Conservation (phyloP, 495 filamentous ascomycete species). For the Penicillium odoratum region DNA sequence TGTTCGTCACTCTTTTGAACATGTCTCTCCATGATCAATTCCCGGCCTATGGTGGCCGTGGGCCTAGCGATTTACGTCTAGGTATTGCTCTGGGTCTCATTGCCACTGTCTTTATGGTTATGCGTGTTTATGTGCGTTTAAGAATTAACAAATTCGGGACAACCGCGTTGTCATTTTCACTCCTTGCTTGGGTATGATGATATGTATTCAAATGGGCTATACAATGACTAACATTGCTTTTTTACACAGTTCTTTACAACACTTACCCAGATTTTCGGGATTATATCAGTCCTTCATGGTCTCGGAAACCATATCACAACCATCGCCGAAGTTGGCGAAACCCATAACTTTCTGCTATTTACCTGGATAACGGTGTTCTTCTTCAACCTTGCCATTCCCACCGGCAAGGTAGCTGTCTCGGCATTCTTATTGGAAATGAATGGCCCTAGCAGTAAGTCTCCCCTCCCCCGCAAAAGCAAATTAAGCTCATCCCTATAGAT, state of each 20-base stretch:
- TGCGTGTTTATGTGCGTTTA: slow-evolving; percentile 27
- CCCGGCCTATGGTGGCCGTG: slow-evolving; percentile 26
- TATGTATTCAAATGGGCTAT: not conserved
- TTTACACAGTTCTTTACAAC: slow-evolving; percentile 13
- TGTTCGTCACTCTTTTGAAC: slow-evolving; percentile 8
- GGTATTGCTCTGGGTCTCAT: slow-evolving; percentile 22
- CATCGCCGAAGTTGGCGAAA: slow-evolving; percentile 19
- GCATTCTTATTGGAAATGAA: slow-evolving; percentile 31
- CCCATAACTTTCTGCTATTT: slow-evolving; percentile 27
- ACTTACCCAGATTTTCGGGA: slow-evolving; percentile 25
- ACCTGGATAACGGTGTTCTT: slow-evolving; percentile 32
- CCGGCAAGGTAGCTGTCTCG: slow-evolving; percentile 27
- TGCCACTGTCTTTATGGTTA: slow-evolving; percentile 26
- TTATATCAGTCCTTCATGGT: slow-evolving; percentile 25
- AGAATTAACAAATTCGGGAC: slow-evolving; percentile 30
- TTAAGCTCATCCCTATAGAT: slow-evolving; percentile 8
- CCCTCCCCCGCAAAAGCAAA: not conserved
- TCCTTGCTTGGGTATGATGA: slow-evolving; percentile 25
- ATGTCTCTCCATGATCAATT: slow-evolving; percentile 17
- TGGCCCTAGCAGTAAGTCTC: slow-evolving; percentile 22
- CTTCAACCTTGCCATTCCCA: slow-evolving; percentile 29
- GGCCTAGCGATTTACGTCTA: slow-evolving; percentile 23
- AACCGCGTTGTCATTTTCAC: slow-evolving; percentile 20
- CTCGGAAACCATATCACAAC: slow-evolving; percentile 25
- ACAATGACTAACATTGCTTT: not conserved